Percentiles rank a stretch among this genome's conserved stretches.
These are phyloP conservation scores for Globisporangium viniferum DNA, from an alignment of 352 stramenopile species.

Conservation along the genomic window DNA sequence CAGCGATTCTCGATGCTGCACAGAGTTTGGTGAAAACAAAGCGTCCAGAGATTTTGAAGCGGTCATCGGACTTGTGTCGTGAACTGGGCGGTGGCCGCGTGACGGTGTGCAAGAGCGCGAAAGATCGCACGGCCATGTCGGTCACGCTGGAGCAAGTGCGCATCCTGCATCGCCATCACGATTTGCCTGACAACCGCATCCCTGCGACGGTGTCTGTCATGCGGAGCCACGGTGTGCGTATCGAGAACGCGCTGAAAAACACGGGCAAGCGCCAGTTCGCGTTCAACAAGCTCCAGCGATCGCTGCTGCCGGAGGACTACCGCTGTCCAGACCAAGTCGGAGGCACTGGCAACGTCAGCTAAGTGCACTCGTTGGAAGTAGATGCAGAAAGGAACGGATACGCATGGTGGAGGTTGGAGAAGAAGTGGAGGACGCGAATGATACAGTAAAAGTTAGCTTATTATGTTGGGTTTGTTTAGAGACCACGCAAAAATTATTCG, in stretches of 20 bases:
- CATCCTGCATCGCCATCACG: constrained; percentile 82
- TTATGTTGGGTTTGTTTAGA: constrained; percentile 13
- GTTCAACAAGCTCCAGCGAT: constrained; percentile 89
- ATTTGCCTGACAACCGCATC: constrained; percentile 68
- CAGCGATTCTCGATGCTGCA: constrained; percentile 66
- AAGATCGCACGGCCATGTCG: constrained; percentile 97
- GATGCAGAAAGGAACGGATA: neutral
- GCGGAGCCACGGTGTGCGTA: constrained; percentile 83
- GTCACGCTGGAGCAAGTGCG: constrained; percentile 94
- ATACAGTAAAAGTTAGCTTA: constrained; percentile 7
- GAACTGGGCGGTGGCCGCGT: constrained; percentile 89
- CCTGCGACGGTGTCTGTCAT: constrained; percentile 83
- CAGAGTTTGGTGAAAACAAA: constrained; percentile 87
- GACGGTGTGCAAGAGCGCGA: constrained; percentile 97
- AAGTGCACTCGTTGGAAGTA: constrained; percentile 8
- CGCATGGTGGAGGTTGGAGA: neutral
- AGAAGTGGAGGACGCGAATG: constrained; percentile 6
- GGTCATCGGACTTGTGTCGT: constrained; percentile 74
- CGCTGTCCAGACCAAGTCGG: constrained; percentile 81
- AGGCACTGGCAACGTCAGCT: constrained; percentile 84
- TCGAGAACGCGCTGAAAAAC: constrained; percentile 89
- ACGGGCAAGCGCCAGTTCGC: constrained; percentile 86
- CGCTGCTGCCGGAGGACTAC: constrained; percentile 82
- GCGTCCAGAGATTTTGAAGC: constrained; percentile 80
- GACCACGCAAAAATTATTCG: constrained; percentile 6